Conservation (phyloP, 768 basidiomycete species). For the Boletus rubropictus region DNA sequence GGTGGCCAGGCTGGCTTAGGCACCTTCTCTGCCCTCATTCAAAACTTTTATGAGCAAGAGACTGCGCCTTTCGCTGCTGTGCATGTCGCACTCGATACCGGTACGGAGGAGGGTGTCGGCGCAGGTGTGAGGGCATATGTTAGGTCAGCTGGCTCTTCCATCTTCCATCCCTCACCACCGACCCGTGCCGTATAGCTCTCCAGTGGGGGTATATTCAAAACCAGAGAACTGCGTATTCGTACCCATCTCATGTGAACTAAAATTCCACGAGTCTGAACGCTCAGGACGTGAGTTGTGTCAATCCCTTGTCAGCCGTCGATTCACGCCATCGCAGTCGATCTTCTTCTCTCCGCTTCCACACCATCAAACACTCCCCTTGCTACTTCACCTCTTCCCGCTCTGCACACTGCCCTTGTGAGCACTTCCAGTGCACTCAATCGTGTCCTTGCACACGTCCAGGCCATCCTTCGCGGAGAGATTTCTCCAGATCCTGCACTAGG, state of each 20-base stretch:
- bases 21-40: slow-evolving; percentile 93
- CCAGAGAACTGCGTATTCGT: slow-evolving; percentile 94
- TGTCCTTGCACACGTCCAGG: slow-evolving; percentile 78
- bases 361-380: slow-evolving; percentile 33
- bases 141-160: slow-evolving; percentile 45
- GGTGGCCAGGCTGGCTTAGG: slow-evolving; percentile 50
- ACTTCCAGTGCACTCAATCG: slow-evolving; percentile 79
- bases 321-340: slow-evolving; percentile 55
- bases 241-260: slow-evolving; percentile 83
- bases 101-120: slow-evolving; percentile 52
- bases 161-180: slow-evolving; percentile 6
- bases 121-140: slow-evolving; percentile 85
- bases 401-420: slow-evolving; percentile 47
- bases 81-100: slow-evolving; percentile 87
- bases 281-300: slow-evolving; percentile 63
- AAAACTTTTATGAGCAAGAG: slow-evolving; percentile 95
- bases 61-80: slow-evolving; percentile 84
- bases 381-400: slow-evolving; percentile 54
- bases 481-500: slow-evolving; percentile 83
- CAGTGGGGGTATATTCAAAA: slow-evolving; percentile 83
- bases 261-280: slow-evolving; percentile 77
- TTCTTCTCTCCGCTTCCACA: slow-evolving; percentile 56
- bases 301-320: neutral
- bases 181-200: slow-evolving; percentile 48
- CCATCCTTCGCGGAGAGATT: slow-evolving; percentile 70